These are phyloP conservation scores for Colletotrichum higginsianum DNA, from an alignment of 2,329 filamentous ascomycete genomes.

Conservation along the genomic window DNA sequence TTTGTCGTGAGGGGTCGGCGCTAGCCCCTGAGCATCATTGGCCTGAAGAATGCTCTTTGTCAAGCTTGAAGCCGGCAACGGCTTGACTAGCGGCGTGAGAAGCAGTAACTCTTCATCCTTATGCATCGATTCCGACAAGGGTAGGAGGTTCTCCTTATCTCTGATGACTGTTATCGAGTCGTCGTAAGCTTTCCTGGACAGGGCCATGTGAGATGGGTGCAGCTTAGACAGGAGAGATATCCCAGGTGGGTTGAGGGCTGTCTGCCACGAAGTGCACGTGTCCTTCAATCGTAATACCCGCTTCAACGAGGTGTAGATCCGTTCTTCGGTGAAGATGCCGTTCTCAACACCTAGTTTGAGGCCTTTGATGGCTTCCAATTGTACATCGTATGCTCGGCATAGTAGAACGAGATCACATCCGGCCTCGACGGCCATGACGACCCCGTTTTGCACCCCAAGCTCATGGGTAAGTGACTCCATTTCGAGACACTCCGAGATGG, in stretches of 20 bases:
- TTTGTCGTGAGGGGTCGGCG: slow-evolving; percentile 65
- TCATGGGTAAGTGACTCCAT: slow-evolving; percentile 98
- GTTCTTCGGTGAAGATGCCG: slow-evolving; percentile 85
- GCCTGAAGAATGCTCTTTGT: slow-evolving; percentile 78
- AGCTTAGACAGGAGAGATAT: slow-evolving; percentile 83
- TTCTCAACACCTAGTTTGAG: slow-evolving; percentile 92
- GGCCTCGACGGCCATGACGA: slow-evolving; percentile 97
- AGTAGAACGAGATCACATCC: slow-evolving; percentile 93
- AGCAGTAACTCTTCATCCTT: slow-evolving; percentile 91
- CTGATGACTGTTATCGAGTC: slow-evolving; percentile 93
- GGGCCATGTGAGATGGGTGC: slow-evolving; percentile 83
- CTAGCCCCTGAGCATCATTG: slow-evolving; percentile 55
- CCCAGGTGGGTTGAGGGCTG: slow-evolving; percentile 89
- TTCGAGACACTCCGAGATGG: slow-evolving; percentile 94
- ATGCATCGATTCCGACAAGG: slow-evolving; percentile 85
- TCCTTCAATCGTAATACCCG: slow-evolving; percentile 86
- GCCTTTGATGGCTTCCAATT: slow-evolving; percentile 92
- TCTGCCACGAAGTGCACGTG: slow-evolving; percentile 90
- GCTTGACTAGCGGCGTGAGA: slow-evolving; percentile 90
- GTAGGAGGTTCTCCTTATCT: slow-evolving; percentile 88
- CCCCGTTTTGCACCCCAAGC: slow-evolving; percentile 96
- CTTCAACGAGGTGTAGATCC: slow-evolving; percentile 84
- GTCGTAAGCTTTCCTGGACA: slow-evolving; percentile 91
- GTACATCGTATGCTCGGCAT: slow-evolving; percentile 88
- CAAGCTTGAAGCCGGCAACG: slow-evolving; percentile 89